A percentile compares a stretch with the other conserved stretches of the same genome.
Evolutionary conservation across 352 stramenopile species (phyloP).

Genomic region (Phytophthora agathidicida): DNA sequence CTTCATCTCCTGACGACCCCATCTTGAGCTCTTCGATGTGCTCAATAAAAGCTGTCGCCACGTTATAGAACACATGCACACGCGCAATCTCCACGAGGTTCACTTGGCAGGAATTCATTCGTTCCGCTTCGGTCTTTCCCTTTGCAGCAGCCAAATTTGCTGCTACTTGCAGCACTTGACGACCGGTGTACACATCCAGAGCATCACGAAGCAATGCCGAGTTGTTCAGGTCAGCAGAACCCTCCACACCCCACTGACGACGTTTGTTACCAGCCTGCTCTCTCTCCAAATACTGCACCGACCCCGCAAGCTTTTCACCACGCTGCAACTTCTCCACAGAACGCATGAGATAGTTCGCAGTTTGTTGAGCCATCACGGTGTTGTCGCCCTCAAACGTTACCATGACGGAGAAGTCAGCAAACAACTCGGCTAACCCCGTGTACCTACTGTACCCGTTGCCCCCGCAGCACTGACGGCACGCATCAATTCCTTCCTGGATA

Average conservation of each 20-base stretch:
- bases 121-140: constrained; percentile 41
- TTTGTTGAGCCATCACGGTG: constrained; percentile 96
- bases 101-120: constrained; percentile 75
- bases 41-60: constrained; percentile 62
- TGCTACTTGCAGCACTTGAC: constrained; percentile 48
- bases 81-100: constrained; percentile 74
- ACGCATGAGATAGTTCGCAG: constrained; percentile 71
- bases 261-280: constrained; percentile 17
- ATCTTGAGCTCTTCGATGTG: constrained; percentile 54
- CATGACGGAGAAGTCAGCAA: constrained; percentile 95
- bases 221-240: constrained; percentile 39
- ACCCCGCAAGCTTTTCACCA: constrained; percentile 58
- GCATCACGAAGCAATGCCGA: constrained; percentile 40
- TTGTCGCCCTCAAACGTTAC: constrained; percentile 98
- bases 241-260: constrained; percentile 40
- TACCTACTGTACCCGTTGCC: constrained; percentile 94
- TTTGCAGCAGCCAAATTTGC: constrained; percentile 37
- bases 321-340: constrained; percentile 58
- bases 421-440: constrained; percentile 90
- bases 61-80: constrained; percentile 81
- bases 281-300: constrained; percentile 67
- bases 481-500: constrained; percentile 91
- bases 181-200: constrained; percentile 62
- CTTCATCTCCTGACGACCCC: constrained; percentile 3
- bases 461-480: constrained; percentile 94